Percentiles rank a stretch among this genome's conserved stretches.
Evolutionary conservation across 75 land plant species (phyloP).

Genomic region (Adiantum capillusveneris): DNA sequence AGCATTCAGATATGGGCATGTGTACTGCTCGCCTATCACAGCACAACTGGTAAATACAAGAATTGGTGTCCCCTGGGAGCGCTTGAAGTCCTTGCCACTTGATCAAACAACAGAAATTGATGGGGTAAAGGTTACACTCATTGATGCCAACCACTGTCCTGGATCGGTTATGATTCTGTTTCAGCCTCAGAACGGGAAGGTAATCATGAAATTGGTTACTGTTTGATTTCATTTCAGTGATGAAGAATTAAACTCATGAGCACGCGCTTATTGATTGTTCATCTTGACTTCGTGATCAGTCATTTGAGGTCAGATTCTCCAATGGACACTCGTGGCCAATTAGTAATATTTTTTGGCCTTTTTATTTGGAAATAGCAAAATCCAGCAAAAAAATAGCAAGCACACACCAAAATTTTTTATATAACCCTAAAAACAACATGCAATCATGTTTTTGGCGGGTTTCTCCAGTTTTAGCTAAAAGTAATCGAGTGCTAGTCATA

Average conservation of each 20-base stretch:
- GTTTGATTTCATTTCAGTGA: slow-evolving; percentile 85
- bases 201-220: slow-evolving; percentile 82
- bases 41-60: slow-evolving; percentile 81
- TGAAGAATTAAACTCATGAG: no score
- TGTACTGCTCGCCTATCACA: slow-evolving; percentile 84
- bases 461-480: no score
- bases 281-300: slow-evolving; percentile 4
- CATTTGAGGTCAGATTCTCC: slow-evolving; percentile 2
- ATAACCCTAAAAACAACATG: no score
- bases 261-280: no score
- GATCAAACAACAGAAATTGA: slow-evolving; percentile 60
- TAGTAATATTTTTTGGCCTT: no score
- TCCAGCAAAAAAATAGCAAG: no score
- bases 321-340: no score
- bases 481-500: no score
- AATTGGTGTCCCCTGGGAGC: slow-evolving; percentile 83
- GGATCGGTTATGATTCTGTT: slow-evolving; percentile 89
- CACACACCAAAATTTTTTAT: no score
- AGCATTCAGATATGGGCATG: slow-evolving; percentile 73
- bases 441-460: no score
- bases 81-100: slow-evolving; percentile 53
- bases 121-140: slow-evolving; percentile 59
- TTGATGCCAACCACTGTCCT: slow-evolving; percentile 99
- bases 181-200: slow-evolving; percentile 89
- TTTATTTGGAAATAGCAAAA: no score